phyloP scores from a whole-genome alignment of 2,329 filamentous ascomycete species.

The Arthrinium puccinioides region DNA sequence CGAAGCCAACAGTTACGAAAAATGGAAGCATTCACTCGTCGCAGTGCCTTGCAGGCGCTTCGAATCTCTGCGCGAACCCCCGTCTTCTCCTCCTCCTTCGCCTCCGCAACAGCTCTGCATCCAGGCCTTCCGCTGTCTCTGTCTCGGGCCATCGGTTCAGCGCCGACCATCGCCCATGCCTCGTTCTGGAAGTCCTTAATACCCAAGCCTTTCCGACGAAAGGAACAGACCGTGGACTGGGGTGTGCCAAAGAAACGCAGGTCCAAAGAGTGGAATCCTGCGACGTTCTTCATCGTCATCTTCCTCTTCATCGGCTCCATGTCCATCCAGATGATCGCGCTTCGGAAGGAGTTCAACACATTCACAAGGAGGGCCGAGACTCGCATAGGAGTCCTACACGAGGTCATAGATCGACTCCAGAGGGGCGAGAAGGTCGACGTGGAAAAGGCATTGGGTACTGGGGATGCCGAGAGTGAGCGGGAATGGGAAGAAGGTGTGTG shows the following conservation, averaged over 20 bases:
- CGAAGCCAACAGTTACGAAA: no score
- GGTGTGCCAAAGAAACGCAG: slow-evolving; percentile 31
- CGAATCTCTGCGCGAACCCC: no score
- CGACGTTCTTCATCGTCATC: slow-evolving; percentile 74
- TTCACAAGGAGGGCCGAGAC: slow-evolving; percentile 72
- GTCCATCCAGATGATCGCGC: slow-evolving; percentile 82
- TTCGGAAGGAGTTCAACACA: slow-evolving; percentile 68
- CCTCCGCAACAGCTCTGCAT: no score
- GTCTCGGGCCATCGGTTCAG: slow-evolving; percentile 26
- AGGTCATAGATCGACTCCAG: slow-evolving; percentile 65
- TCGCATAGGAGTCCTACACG: slow-evolving; percentile 67
- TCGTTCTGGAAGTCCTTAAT: slow-evolving; percentile 65
- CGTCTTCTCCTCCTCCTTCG: no score
- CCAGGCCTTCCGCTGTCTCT: no score
- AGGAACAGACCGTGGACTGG: slow-evolving; percentile 24
- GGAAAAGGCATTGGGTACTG: slow-evolving; percentile 71
- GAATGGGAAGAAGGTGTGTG: slow-evolving; percentile 73
- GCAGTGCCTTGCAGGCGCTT: no score
- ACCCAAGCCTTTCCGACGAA: slow-evolving; percentile 56
- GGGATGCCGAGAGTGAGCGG: slow-evolving; percentile 64
- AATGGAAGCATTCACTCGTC: no score
- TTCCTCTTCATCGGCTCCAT: slow-evolving; percentile 89
- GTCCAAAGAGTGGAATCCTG: slow-evolving; percentile 68
- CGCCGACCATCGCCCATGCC: slow-evolving; percentile 45
- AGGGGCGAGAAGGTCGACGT: slow-evolving; percentile 77